Base-by-base conservation (phyloP, 805 yeast genomes). In the Hermanozyma aechmeae region DNA sequence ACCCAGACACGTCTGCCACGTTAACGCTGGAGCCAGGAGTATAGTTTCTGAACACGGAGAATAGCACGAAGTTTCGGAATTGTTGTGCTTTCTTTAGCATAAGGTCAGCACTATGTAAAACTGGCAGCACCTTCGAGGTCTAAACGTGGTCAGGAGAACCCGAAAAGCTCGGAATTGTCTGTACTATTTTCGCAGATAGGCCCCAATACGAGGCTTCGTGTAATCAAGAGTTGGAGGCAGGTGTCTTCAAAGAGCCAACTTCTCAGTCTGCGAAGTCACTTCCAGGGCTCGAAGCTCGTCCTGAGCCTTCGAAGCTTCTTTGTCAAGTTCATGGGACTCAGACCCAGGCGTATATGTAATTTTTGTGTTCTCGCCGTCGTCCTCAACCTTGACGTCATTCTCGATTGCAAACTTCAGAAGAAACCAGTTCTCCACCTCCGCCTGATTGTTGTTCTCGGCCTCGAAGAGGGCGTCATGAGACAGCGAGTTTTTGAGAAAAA, bases 391-490 rank as follows among this genome's bases (percentile, higher is more conserved):
- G 38, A 61, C 52, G 20, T 65, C 75, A 27, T 71, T 73, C 34
- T 72, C 79, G 25, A 81, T 73, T 25, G 83, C 79, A 43, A 66
- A 89, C 43, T 76, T 76, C 50, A 73, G 69, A 47, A 87, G 62
- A 48, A 84, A 71, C 60, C 76, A 87, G 23, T 73, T 77, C 40
- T 84, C 94, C 12, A 86, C 79, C 16, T 78, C 85, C 34, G 73
- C 79, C 45, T 79, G 72, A 27, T 73, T 76, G 42, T 76, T 80
- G 40, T 70, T 73, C 48, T 87, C 96, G 6, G 97, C 96, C 52
- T 87, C 96, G 50, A 61, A 87, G 33, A 89, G 76, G 1, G 83
- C 69, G 50, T 92, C 97, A 48, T 85, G 93, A 16, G 75, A 81
- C 28, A 77, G 71, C 8, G 58, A 47, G 57, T 92, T 92, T 53